Percentiles rank a stretch among this genome's conserved stretches.
Conservation (phyloP, 768 basidiomycete species). For the Plicaturopsis crispa region DNA sequence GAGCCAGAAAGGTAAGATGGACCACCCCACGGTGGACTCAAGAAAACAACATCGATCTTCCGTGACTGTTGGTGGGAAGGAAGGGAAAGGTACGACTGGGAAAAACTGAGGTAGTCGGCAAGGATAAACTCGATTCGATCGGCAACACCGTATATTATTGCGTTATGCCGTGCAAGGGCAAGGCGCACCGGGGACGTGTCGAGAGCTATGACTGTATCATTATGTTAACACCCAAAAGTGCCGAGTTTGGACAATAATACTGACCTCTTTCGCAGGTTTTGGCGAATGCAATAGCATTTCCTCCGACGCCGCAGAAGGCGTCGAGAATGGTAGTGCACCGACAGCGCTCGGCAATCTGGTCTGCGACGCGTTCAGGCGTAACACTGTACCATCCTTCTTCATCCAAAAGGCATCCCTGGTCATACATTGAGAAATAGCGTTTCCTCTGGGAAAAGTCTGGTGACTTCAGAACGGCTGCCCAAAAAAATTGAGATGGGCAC, state of each 20-base stretch:
- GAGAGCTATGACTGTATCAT: constrained; percentile 76
- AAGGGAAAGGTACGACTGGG: constrained; percentile 37
- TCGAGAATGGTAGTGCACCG: constrained; percentile 80
- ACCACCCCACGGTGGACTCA: constrained; percentile 97
- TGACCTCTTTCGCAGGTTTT: constrained; percentile 90
- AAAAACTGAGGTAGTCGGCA: constrained; percentile 79
- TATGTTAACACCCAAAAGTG: not conserved
- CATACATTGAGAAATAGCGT: constrained; percentile 75
- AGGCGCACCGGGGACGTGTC: constrained; percentile 83
- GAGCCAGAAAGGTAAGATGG: constrained; percentile 53
- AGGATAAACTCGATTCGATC: constrained; percentile 94
- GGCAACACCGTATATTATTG: constrained; percentile 87
- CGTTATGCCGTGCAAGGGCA: constrained; percentile 89
- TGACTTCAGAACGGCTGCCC: not conserved
- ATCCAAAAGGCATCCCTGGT: constrained; percentile 80
- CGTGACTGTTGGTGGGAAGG: constrained; percentile 23
- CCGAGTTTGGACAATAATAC: constrained; percentile 13
- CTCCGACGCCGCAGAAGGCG: constrained; percentile 96
- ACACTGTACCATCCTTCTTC: constrained; percentile 98
- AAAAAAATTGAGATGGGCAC: constrained; percentile 1
- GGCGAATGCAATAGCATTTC: constrained; percentile 96
- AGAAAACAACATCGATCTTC: constrained; percentile 82
- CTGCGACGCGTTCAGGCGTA: constrained; percentile 88
- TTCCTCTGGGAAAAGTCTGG: constrained; percentile 83
- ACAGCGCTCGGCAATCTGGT: constrained; percentile 90